phyloP scores from a whole-genome alignment of 352 stramenopile genomes.

The Thalassiosira hispida region DNA sequence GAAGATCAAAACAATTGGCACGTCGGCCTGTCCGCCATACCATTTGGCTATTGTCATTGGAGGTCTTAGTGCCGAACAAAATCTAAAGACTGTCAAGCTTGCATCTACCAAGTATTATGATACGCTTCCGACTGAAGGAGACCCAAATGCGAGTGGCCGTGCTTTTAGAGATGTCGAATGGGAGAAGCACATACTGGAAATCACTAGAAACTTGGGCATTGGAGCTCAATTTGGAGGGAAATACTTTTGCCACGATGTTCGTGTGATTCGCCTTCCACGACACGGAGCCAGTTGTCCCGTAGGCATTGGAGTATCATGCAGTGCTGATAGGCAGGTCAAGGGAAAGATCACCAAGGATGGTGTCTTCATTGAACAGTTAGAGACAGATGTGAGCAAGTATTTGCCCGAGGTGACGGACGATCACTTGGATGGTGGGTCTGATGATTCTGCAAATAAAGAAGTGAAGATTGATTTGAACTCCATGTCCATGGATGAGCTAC shows the following conservation, averaged over 20 bases:
- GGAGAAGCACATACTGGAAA: conserved; percentile 88
- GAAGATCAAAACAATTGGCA: conserved; percentile 91
- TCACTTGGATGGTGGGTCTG: conserved; percentile 53
- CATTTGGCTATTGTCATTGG: conserved; percentile 91
- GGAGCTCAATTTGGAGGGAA: conserved; percentile 91
- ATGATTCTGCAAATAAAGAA: conserved; percentile 62
- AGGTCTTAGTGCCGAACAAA: conserved; percentile 88
- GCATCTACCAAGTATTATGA: conserved; percentile 90
- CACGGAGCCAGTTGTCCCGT: conserved; percentile 90
- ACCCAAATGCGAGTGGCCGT: conserved; percentile 78
- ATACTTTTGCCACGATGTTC: conserved; percentile 92
- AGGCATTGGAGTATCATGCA: conserved; percentile 90
- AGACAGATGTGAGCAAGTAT: conserved; percentile 89
- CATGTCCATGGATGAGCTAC: conserved; percentile 87
- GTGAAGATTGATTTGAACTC: conserved; percentile 88
- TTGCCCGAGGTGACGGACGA: conserved; percentile 86
- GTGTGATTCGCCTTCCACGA: conserved; percentile 88
- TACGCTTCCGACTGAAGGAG: conserved; percentile 86
- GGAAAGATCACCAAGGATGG: conserved; percentile 90
- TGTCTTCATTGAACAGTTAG: conserved; percentile 90
- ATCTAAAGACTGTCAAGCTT: conserved; percentile 91
- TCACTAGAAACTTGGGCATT: conserved; percentile 90
- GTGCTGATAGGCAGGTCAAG: conserved; percentile 88
- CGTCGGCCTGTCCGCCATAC: conserved; percentile 89
- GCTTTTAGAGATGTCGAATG: conserved; percentile 89